Percentiles rank a stretch among this genome's conserved stretches.
Conservation (phyloP, 108 stramenopile genomes). For the Nitzschia sp. region DNA sequence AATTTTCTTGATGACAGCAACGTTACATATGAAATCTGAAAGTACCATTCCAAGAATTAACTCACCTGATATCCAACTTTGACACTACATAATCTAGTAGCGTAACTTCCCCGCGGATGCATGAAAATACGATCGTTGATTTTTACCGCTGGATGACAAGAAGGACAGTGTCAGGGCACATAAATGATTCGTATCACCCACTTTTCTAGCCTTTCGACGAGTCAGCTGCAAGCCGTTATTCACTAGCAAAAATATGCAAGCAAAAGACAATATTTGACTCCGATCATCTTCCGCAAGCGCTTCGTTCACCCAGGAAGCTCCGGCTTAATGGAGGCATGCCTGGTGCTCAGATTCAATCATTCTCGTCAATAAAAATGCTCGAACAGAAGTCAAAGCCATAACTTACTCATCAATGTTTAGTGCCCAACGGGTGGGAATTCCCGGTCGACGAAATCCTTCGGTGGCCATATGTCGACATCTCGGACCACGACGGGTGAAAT, state of each 20-base stretch:
- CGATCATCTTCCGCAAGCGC: slow-evolving; percentile 50
- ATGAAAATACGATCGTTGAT: too few relatives aligned
- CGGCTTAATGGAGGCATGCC: slow-evolving; percentile 45
- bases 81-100: too few relatives aligned
- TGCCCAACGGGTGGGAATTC: slow-evolving; percentile 43
- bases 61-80: not conserved
- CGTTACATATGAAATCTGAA: slow-evolving; percentile 4
- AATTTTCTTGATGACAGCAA: slow-evolving; percentile 13
- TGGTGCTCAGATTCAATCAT: slow-evolving; percentile 49
- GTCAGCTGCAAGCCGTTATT: slow-evolving; percentile 28
- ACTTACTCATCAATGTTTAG: not conserved
- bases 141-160: too few relatives aligned
- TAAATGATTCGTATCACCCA: too few relatives aligned
- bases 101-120: too few relatives aligned
- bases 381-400: too few relatives aligned
- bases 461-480: slow-evolving; percentile 35
- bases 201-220: too few relatives aligned
- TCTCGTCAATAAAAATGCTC: slow-evolving; percentile 6
- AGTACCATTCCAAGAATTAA: not conserved
- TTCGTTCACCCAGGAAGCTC: slow-evolving; percentile 35
- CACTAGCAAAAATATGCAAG: slow-evolving; percentile 45
- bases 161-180: too few relatives aligned
- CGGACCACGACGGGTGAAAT: slow-evolving; percentile 17
- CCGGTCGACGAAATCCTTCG: slow-evolving; percentile 16
- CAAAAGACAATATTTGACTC: slow-evolving; percentile 63